phyloP scores from a whole-genome alignment of 1,284 basidiomycete species.

The Ustilago crameri region DNA sequence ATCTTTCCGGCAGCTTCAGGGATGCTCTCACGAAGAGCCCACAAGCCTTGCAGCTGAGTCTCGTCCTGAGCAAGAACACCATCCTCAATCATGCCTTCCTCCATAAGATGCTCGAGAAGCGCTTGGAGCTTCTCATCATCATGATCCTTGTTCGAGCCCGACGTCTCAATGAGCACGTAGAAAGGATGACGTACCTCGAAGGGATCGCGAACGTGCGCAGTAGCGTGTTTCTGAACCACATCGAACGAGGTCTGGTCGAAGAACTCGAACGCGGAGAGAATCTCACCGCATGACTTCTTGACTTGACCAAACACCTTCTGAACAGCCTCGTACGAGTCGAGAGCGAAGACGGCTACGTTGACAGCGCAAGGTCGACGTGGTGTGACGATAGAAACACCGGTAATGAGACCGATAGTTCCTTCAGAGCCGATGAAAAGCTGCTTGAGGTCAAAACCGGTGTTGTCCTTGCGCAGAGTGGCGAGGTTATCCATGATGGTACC shows the following conservation, averaged over 20 bases:
- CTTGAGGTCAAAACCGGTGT: conserved; percentile 99
- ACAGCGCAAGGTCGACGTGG: conserved; percentile 78
- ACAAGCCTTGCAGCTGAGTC: conserved; percentile 87
- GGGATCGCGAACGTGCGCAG: conserved; percentile 70
- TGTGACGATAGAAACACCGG: conserved; percentile 94
- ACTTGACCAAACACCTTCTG: conserved; percentile 73
- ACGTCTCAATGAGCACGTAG: conserved; percentile 92
- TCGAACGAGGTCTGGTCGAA: conserved; percentile 90
- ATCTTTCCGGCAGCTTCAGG: conserved; percentile 93
- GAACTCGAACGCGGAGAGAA: conserved; percentile 97
- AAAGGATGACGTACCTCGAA: conserved; percentile 64
- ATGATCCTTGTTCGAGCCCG: conserved; percentile 90
- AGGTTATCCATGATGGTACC: conserved; percentile 76
- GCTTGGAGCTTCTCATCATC: conserved; percentile 94
- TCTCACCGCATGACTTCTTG: conserved; percentile 84
- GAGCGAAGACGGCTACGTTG: conserved; percentile 73
- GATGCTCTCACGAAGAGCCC: conserved; percentile 93
- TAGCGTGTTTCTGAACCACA: conserved; percentile 75
- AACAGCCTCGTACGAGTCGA: conserved; percentile 73
- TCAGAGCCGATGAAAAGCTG: conserved; percentile 98
- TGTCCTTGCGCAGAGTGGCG: conserved; percentile 85
- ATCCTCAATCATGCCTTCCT: conserved; percentile 82
- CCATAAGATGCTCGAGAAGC: conserved; percentile 83
- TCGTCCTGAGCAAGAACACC: conserved; percentile 93
- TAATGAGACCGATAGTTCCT: conserved; percentile 94